phyloP scores from a whole-genome alignment of 2,329 filamentous ascomycete genomes.

The Aspergillus flavus region DNA sequence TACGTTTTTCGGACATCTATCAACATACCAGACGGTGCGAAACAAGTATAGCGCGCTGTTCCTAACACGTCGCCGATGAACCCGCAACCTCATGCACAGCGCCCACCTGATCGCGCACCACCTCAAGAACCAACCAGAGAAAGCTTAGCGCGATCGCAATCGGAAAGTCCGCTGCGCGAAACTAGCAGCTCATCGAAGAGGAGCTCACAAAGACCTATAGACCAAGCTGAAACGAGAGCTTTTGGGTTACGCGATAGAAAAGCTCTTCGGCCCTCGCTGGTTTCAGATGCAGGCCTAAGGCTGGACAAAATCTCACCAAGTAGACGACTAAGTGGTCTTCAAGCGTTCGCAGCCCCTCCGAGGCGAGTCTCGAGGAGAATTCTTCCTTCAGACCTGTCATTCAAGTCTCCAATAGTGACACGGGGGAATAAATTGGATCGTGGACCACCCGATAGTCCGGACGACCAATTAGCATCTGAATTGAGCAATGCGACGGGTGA shows the following conservation, averaged over 20 bases:
- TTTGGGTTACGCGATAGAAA: slow-evolving; percentile 41
- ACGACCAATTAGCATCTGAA: slow-evolving; percentile 37
- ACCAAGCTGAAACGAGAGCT: slow-evolving; percentile 21
- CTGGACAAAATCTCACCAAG: slow-evolving; percentile 25
- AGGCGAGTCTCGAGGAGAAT: slow-evolving; percentile 39
- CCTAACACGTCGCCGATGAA: slow-evolving; percentile 47
- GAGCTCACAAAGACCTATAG: slow-evolving; percentile 26
- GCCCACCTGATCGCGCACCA: slow-evolving; percentile 52
- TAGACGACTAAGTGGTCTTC: slow-evolving; percentile 33
- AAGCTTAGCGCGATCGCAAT: slow-evolving; percentile 64
- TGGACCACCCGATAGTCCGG: slow-evolving; percentile 28
- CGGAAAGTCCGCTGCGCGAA: slow-evolving; percentile 56
- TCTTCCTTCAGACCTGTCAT: slow-evolving; percentile 30
- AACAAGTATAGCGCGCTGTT: slow-evolving; percentile 56
- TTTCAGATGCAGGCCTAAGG: slow-evolving; percentile 28
- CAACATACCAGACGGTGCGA: slow-evolving; percentile 64
- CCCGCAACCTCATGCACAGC: slow-evolving; percentile 23
- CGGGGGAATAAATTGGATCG: slow-evolving; percentile 16
- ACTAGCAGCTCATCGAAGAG: slow-evolving; percentile 43
- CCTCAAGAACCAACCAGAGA: slow-evolving; percentile 70
- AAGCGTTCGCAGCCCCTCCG: slow-evolving; percentile 40
- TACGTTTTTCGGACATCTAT: neutral
- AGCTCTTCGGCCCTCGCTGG: slow-evolving; percentile 39
- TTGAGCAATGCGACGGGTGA: slow-evolving; percentile 34
- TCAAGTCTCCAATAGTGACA: slow-evolving; percentile 28